Evolutionary conservation across 176 grass and related monocot species (phyloP).

Genomic region (Triticum dicoccoides): DNA sequence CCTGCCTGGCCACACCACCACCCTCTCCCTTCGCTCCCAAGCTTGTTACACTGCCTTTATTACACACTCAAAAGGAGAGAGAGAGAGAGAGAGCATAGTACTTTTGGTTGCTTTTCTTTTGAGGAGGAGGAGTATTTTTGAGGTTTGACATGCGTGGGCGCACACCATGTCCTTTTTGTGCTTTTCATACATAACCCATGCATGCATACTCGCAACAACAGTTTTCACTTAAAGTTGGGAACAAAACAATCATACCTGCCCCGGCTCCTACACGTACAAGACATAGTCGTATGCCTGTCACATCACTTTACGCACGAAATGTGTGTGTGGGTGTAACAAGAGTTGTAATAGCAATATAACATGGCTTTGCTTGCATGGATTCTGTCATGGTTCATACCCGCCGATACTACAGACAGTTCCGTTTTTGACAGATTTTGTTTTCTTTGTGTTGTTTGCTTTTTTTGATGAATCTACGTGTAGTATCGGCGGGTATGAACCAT

Average conservation of each 20-base stretch:
- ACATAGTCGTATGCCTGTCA: constrained; percentile 46
- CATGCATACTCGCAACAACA: constrained; percentile 1
- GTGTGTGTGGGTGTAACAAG: not conserved
- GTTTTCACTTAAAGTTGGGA: constrained; percentile 19
- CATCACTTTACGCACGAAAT: constrained; percentile 47
- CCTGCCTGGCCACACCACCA: constrained; percentile 8
- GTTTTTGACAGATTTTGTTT: too few relatives aligned
- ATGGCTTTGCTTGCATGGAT: too few relatives aligned
- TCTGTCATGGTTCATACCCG: too few relatives aligned
- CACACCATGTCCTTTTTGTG: constrained; percentile 39
- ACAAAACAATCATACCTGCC: constrained; percentile 31
- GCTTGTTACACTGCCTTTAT: constrained; percentile 52
- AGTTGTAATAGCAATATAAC: too few relatives aligned
- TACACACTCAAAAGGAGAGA: constrained; percentile 18
- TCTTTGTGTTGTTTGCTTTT: too few relatives aligned
- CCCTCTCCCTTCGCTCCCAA: constrained; percentile 50
- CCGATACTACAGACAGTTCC: too few relatives aligned
- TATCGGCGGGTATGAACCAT: too few relatives aligned
- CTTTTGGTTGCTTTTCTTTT: constrained; percentile 22
- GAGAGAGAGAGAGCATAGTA: too few relatives aligned
- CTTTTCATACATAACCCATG: constrained; percentile 35
- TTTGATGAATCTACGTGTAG: too few relatives aligned
- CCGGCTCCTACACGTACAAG: constrained; percentile 22
- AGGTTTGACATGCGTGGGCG: constrained; percentile 38
- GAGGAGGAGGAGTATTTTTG: constrained; percentile 34